These are phyloP conservation scores for Neurospora tetrasperma DNA, from an alignment of 495 filamentous ascomycete genomes.

Conservation along the genomic window DNA sequence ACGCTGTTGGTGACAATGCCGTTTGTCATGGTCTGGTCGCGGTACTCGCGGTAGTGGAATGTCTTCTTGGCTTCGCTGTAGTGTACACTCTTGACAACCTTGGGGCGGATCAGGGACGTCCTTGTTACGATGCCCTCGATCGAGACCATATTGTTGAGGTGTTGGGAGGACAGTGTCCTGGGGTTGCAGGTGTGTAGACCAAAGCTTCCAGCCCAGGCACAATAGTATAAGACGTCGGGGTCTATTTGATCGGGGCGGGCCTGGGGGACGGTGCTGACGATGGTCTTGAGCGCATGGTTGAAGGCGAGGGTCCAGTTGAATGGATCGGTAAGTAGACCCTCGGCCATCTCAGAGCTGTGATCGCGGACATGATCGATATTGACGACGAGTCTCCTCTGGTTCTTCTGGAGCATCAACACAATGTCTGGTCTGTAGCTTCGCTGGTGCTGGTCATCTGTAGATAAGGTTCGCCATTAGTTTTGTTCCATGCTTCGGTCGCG, in stretches of 20 bases:
- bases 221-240: constrained; percentile 66
- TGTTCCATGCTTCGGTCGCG: neutral
- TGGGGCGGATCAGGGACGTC: constrained; percentile 89
- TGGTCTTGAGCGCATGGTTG: constrained; percentile 77
- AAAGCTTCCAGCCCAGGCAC: constrained; percentile 89
- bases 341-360: constrained; percentile 80
- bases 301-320: constrained; percentile 86
- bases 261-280: constrained; percentile 66
- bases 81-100: constrained; percentile 95
- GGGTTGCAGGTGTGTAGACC: constrained; percentile 93
- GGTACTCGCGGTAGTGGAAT: constrained; percentile 78
- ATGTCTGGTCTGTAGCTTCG: constrained; percentile 80
- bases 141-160: constrained; percentile 92
- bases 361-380: constrained; percentile 91
- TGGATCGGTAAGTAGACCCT: constrained; percentile 74
- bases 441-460: constrained; percentile 43
- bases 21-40: constrained; percentile 92
- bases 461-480: constrained; percentile 10
- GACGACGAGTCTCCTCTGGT: constrained; percentile 65
- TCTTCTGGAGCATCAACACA: constrained; percentile 86
- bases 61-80: constrained; percentile 76
- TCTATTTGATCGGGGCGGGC: constrained; percentile 40
- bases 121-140: constrained; percentile 97
- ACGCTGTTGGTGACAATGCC: constrained; percentile 77
- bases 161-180: constrained; percentile 74